Base-by-base conservation (phyloP, 345 rosid species). In the Lepidium didymum region DNA sequence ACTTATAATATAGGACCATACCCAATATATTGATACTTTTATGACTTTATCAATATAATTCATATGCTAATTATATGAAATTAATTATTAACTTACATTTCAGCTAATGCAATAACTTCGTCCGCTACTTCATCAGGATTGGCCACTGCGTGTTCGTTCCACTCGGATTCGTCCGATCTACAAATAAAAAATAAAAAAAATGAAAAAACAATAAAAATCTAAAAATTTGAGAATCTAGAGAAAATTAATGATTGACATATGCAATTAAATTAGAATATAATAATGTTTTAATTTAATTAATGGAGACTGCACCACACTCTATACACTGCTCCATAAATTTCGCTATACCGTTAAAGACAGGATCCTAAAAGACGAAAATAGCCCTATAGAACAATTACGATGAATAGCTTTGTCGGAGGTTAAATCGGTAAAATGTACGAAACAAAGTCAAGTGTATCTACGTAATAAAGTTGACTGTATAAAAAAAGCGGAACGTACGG, bases 61-160 rank as follows among this genome's bases (percentile, higher is more conserved):
- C 38, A 69, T 56, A 56, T 49, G 15, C 12, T 25, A 19, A 19
- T 19, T 19, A 19, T 19, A 19, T 19, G 21, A 19, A 19, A 19
- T 19, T 2, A 19, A 19, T 19, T 2, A 19, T 19, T 19, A 19
- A 19, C 21, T 19, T 19, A 19, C 21, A 19, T 19, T 19, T 19
- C 21, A 19, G 21, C 21, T 19, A 19, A 19, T 19, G 85, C 40
- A 67, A 72, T 75, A 59, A 89, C 87, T 73, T 86, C 89, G 7
- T 86, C 67, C 23, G 82, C 91, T n/a, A 87, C 81, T 42, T 78
- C 73, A 38, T 87, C 96, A n/a, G 96, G 98, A 72, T 87, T 79
- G 16, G 77, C 75, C 47, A 86, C 90, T 3, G 98, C 92, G 70
- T 89, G 86, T 75, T 75, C 72, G 73, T 82, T 82, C 85, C 74